Conservation (phyloP, 805 yeast genomes). For the Candida broadrunensis region DNA sequence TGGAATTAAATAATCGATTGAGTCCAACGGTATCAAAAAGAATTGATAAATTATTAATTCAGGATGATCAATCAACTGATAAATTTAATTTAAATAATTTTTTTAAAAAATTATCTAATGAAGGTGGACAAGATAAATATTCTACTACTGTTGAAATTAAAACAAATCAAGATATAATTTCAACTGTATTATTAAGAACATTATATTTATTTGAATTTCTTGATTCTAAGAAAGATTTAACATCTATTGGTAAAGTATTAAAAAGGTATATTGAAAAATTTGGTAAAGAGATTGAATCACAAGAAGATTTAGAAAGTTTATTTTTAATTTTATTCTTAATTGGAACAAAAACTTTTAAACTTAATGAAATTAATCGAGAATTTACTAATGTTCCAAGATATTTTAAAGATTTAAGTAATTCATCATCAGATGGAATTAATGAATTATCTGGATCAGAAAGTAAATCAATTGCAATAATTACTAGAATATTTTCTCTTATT, state of each 20-base stretch:
- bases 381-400: slow-evolving; percentile 29
- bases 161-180: slow-evolving; percentile 50
- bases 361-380: slow-evolving; percentile 34
- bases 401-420: slow-evolving; percentile 22
- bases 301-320: slow-evolving; percentile 35
- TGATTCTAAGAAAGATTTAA: slow-evolving; percentile 38
- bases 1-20: slow-evolving; percentile 49
- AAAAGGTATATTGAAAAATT: slow-evolving; percentile 19
- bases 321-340: slow-evolving; percentile 47
- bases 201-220: slow-evolving; percentile 52
- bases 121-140: slow-evolving; percentile 8
- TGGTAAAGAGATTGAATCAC: slow-evolving; percentile 5
- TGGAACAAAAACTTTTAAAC: slow-evolving; percentile 33
- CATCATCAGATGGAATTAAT: neutral
- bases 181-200: slow-evolving; percentile 54
- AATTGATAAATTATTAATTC: slow-evolving; percentile 20
- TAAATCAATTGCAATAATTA: slow-evolving; percentile 27
- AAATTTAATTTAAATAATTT: slow-evolving; percentile 24
- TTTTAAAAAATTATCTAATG: slow-evolving; percentile 17
- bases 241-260: slow-evolving; percentile 52
- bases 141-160: slow-evolving; percentile 24
- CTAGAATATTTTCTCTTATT: slow-evolving; percentile 35
- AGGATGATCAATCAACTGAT: slow-evolving; percentile 10
- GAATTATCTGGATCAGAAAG: slow-evolving; percentile 34
- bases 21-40: slow-evolving; percentile 51